Percentiles rank a stretch among this genome's conserved stretches.
Conservation (phyloP, 208 protist species). For the Strigomonas culicis region DNA sequence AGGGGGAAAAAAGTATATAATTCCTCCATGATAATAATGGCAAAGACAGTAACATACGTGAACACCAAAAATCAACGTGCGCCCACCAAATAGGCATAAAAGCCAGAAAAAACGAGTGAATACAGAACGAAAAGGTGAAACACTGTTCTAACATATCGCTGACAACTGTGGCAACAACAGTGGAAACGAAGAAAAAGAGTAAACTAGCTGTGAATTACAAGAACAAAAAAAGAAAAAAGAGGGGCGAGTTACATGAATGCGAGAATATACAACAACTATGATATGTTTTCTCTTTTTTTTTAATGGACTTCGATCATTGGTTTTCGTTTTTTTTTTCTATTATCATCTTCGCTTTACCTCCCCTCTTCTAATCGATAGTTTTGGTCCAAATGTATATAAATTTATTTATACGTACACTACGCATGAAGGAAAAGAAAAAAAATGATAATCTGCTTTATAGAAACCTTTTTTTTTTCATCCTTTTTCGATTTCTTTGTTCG, state of each 20-base stretch:
- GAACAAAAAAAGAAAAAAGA: constrained; percentile 14
- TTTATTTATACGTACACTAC: background rate
- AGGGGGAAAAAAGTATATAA: background rate
- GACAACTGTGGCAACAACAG: background rate
- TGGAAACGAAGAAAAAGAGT: constrained; percentile 2
- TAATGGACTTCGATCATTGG: constrained; percentile 6
- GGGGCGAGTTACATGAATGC: background rate
- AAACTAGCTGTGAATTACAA: constrained; percentile 14
- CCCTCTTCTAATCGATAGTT: no score
- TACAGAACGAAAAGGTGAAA: background rate
- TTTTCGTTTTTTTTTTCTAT: constrained; percentile 7
- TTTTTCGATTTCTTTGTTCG: background rate
- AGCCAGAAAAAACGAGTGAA: constrained; percentile 2
- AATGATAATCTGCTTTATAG: background rate
- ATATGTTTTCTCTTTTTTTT: constrained; percentile 15
- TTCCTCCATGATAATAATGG: background rate
- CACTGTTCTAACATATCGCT: background rate
- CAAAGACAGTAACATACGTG: background rate
- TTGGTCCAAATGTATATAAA: no score
- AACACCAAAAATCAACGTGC: background rate
- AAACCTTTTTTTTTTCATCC: constrained; percentile 2
- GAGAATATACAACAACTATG: background rate
- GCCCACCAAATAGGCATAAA: constrained; percentile 1
- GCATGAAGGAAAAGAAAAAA: background rate
- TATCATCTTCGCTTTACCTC: background rate